Evolutionary conservation across 495 filamentous ascomycete species (phyloP).

Genomic region (Articulospora tetracladia): DNA sequence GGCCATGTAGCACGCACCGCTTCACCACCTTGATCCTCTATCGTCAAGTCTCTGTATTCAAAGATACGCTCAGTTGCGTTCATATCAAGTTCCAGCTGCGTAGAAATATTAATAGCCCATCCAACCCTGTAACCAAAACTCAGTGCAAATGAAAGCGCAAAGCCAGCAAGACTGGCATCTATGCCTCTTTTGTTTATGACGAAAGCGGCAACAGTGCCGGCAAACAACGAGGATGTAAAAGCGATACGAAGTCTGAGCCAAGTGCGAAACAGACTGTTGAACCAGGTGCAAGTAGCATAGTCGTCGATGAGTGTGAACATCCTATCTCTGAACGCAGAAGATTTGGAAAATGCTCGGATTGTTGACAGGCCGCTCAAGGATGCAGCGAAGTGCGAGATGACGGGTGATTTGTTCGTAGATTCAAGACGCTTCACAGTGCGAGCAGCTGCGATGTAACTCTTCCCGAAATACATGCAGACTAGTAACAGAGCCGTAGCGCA

Average conservation of each 20-base stretch:
- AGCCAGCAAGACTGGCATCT: conserved; percentile 63
- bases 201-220: conserved; percentile 48
- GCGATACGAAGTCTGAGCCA: conserved; percentile 60
- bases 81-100: conserved; percentile 41
- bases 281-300: conserved; percentile 49
- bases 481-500: conserved; percentile 33
- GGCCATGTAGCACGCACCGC: conserved; percentile 42
- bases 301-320: conserved; percentile 56
- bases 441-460: conserved; percentile 52
- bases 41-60: conserved; percentile 33
- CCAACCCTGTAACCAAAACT: conserved; percentile 48
- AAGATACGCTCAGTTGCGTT: conserved; percentile 38
- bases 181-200: conserved; percentile 51
- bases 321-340: conserved; percentile 45
- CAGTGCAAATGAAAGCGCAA: conserved; percentile 46
- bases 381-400: conserved; percentile 59
- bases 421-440: conserved; percentile 64
- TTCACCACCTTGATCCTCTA: conserved; percentile 30
- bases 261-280: conserved; percentile 50
- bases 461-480: conserved; percentile 39
- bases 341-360: conserved; percentile 58
- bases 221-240: conserved; percentile 56
- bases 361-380: conserved; percentile 58
- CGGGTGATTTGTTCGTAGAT: conserved; percentile 53
- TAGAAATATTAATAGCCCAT: conserved; percentile 50